phyloP scores from a whole-genome alignment of 495 filamentous ascomycete genomes.

The Lichenothelia convexa region DNA sequence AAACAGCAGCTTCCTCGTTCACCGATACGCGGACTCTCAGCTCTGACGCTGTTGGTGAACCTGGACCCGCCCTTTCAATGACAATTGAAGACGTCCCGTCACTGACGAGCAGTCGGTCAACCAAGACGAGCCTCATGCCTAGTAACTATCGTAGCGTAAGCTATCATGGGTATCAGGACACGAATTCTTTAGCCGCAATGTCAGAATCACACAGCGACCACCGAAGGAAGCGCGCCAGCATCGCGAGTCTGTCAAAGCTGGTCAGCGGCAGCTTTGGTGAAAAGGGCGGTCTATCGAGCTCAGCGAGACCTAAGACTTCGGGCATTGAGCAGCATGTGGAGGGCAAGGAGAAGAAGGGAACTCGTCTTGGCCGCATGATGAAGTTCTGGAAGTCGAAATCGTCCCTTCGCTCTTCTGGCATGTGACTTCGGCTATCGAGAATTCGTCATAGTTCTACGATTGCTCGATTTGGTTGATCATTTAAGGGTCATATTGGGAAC shows the following conservation, averaged over 20 bases:
- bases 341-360: conserved; percentile 43
- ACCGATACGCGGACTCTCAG: conserved; percentile 47
- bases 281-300: conserved; percentile 63
- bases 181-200: conserved; percentile 9
- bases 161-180: conserved; percentile 18
- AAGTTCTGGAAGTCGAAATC: conserved; percentile 55
- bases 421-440: no score
- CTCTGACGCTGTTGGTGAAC: conserved; percentile 41
- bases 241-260: conserved; percentile 70
- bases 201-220: conserved; percentile 27
- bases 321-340: conserved; percentile 37
- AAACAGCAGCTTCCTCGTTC: conserved; percentile 51
- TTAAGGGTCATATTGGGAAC: no score
- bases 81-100: conserved; percentile 81
- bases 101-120: conserved; percentile 69
- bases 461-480: no score
- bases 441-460: no score
- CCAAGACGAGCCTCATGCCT: conserved; percentile 51
- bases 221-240: conserved; percentile 60
- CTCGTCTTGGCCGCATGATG: conserved; percentile 61
- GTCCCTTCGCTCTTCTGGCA: not conserved
- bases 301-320: conserved; percentile 37
- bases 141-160: no score
- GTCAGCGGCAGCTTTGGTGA: conserved; percentile 63
- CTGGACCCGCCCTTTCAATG: conserved; percentile 44